These are phyloP conservation scores for Botrytis galanthina DNA, from an alignment of 2,329 filamentous ascomycete genomes.

Conservation along the genomic window DNA sequence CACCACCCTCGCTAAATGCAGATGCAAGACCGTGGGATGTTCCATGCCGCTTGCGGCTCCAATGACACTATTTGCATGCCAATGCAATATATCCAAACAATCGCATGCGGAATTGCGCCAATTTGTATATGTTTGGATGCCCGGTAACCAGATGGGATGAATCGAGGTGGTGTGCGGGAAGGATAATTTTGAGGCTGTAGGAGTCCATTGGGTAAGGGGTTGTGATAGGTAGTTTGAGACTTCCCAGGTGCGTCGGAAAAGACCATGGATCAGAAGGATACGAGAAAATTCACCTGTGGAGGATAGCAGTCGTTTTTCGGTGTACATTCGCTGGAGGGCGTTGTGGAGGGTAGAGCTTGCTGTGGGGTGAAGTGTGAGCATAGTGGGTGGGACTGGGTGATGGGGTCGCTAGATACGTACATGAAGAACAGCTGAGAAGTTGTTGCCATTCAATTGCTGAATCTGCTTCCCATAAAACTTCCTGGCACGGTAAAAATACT, in stretches of 20 bases:
- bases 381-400: background rate
- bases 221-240: constrained; percentile 43
- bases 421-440: constrained; percentile 3
- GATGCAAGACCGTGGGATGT: constrained; percentile 42
- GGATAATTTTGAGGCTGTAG: background rate
- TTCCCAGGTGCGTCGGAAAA: constrained; percentile 51
- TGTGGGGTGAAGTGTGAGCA: background rate
- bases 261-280: constrained; percentile 48
- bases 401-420: background rate
- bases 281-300: constrained; percentile 49
- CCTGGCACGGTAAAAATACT: background rate
- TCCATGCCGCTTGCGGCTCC: constrained; percentile 43
- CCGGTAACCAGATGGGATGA: background rate
- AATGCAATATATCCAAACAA: constrained; percentile 45
- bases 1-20: constrained; percentile 36
- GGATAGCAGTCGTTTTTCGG: constrained; percentile 47
- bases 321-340: constrained; percentile 47
- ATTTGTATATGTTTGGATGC: constrained; percentile 41
- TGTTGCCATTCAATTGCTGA: constrained; percentile 1
- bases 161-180: background rate
- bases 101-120: constrained; percentile 47
- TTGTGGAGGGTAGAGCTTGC: constrained; percentile 41
- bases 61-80: constrained; percentile 44
- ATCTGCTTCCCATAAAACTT: background rate
- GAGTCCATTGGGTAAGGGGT: constrained; percentile 7